Percentiles rank a stretch among this genome's conserved stretches.
phyloP scores from a whole-genome alignment of 208 protist species.

The Zelonia costaricensis region DNA sequence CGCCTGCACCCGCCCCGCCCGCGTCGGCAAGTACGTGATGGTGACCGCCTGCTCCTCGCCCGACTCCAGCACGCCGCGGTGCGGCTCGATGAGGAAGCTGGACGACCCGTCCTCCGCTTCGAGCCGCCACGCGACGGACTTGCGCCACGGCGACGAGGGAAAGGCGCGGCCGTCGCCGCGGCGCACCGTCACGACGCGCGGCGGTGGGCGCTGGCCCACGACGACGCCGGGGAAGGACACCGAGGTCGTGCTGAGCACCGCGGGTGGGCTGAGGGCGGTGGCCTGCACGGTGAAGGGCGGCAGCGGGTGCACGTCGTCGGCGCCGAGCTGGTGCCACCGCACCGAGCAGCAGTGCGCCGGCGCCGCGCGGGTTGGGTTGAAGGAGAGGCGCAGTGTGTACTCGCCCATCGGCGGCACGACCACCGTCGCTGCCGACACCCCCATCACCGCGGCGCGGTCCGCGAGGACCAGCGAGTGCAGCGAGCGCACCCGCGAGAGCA shows the following conservation, averaged over 20 bases:
- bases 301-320: conserved; percentile 65
- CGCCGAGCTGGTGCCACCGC: conserved; percentile 71
- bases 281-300: conserved; percentile 60
- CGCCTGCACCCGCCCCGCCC: conserved; percentile 30
- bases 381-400: conserved; percentile 25
- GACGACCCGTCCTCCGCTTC: conserved; percentile 8
- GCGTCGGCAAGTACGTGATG: conserved; percentile 72
- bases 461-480: conserved; percentile 5
- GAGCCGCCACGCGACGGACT: conserved; percentile 23
- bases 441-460: conserved; percentile 1
- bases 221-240: conserved; percentile 63
- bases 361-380: conserved; percentile 15
- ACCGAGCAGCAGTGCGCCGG: conserved; percentile 38
- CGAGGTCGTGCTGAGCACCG: conserved; percentile 31
- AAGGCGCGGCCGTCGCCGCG: conserved; percentile 30
- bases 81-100: conserved; percentile 69
- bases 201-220: conserved; percentile 45
- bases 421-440: conserved; percentile 1
- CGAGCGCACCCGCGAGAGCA: conserved; percentile 17
- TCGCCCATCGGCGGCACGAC: conserved; percentile 27
- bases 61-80: conserved; percentile 46
- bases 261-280: conserved; percentile 32
- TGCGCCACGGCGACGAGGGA: conserved; percentile 19
- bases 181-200: conserved; percentile 43
- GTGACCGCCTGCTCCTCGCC: conserved; percentile 54